These are phyloP conservation scores for Xylariales sp. DNA, from an alignment of 2,329 filamentous ascomycete species.

Conservation along the genomic window DNA sequence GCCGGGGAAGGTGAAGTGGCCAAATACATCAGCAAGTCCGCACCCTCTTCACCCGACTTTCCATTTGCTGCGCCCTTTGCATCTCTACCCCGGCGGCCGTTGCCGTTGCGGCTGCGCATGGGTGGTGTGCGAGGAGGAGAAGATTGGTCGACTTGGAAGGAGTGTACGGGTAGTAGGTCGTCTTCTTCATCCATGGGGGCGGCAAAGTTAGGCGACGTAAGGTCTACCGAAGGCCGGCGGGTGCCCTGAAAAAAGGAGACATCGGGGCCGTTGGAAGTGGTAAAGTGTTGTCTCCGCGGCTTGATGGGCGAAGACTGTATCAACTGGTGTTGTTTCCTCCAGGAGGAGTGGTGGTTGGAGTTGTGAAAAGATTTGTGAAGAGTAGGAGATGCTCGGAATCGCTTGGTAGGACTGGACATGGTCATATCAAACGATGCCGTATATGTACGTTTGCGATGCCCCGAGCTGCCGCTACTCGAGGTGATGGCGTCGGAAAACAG, in stretches of 20 bases:
- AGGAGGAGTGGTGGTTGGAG: slow-evolving; percentile 70
- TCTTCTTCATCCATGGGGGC: slow-evolving; percentile 83
- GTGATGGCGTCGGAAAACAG: slow-evolving; percentile 86
- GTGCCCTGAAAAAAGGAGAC: slow-evolving; percentile 83
- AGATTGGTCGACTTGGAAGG: slow-evolving; percentile 76
- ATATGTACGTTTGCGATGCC: slow-evolving; percentile 73
- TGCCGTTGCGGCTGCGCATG: slow-evolving; percentile 64
- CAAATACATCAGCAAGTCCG: slow-evolving; percentile 83
- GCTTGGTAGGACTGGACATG: slow-evolving; percentile 72
- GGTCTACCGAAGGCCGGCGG: slow-evolving; percentile 73
- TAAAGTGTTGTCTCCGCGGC: slow-evolving; percentile 79
- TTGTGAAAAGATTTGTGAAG: slow-evolving; percentile 67
- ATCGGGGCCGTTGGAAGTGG: slow-evolving; percentile 75
- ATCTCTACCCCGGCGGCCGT: slow-evolving; percentile 60
- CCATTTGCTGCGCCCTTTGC: slow-evolving; percentile 52
- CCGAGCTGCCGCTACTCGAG: slow-evolving; percentile 74
- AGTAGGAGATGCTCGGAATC: slow-evolving; percentile 74
- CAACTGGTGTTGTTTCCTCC: slow-evolving; percentile 81
- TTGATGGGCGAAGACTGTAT: slow-evolving; percentile 90
- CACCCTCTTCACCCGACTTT: slow-evolving; percentile 82
- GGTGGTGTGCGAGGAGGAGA: slow-evolving; percentile 89
- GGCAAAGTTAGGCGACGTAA: slow-evolving; percentile 70
- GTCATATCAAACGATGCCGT: slow-evolving; percentile 67
- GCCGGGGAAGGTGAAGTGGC: slow-evolving; percentile 92
- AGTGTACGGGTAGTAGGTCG: slow-evolving; percentile 79